Conservation (phyloP, 441 rosid genomes). For the Adansonia gregorii region DNA sequence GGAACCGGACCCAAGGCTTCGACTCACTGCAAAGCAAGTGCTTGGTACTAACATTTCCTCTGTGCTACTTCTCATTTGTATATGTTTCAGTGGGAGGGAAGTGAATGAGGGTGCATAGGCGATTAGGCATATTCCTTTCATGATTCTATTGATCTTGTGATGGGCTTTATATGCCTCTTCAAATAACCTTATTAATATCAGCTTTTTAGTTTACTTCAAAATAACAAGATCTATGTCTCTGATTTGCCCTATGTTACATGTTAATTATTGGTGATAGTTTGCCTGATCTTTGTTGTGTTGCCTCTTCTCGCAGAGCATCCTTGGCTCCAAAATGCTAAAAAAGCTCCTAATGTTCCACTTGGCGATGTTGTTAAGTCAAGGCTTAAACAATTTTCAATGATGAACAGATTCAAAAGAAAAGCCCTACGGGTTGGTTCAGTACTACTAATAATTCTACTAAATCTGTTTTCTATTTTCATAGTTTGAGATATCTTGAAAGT, state of each 20-base stretch:
- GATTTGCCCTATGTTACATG: background rate
- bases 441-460: background rate
- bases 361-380: conserved; percentile 97
- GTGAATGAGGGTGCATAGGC: background rate
- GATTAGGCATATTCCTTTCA: background rate
- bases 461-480: background rate
- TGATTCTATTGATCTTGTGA: conserved; percentile 9
- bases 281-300: conserved; percentile 24
- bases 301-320: conserved; percentile 70
- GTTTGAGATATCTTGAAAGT: conserved; percentile 27
- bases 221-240: background rate
- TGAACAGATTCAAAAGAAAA: conserved; percentile 96
- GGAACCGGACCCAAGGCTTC: conserved; percentile 95
- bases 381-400: conserved; percentile 95
- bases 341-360: conserved; percentile 94
- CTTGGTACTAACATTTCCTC: conserved; percentile 60
- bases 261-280: conserved; percentile 19
- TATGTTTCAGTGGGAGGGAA: conserved; percentile 16
- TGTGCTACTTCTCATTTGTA: conserved; percentile 11
- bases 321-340: conserved; percentile 71
- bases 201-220: background rate
- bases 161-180: background rate
- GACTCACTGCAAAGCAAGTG: conserved; percentile 93
- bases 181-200: background rate
- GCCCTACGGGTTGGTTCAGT: conserved; percentile 62